Base-by-base conservation (phyloP, 371 early-diverging fungal genomes). In the Mucor irregularis region DNA sequence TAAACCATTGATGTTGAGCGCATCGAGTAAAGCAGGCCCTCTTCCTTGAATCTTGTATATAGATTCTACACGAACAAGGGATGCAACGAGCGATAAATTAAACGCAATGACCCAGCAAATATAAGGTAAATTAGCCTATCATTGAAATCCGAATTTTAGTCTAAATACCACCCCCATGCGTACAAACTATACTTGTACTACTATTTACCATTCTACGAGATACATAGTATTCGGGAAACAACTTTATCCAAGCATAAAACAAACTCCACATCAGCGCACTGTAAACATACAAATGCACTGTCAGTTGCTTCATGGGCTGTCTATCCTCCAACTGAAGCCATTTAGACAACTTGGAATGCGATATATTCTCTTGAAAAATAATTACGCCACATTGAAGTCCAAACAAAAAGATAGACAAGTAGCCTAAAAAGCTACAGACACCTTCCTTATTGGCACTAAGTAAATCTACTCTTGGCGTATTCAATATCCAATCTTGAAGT, bases 381-480 rank as follows among this genome's bases (percentile, higher is more conserved):
- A 65, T 29, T 0, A 37, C 59, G 1, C 91, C 92, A 5, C 82
- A 72, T 44, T 88, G 85, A 25, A 89, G 66, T 1, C 87, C 89
- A 47, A 88, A 71, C 49, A 93, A 66, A 60, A 89, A 94, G 26
- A 95, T 90, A 1, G 90, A 67, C 40, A 90, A 66, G 64, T 94
- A 96, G 2, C 98, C 94, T 43, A 77, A 52, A 53, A 91, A 82
- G 33, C 94, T 94, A 53, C 81, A 88, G 10, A 97, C 76, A 28
- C 98, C 98, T 69, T 98, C 98, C 51, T 90, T 87, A 70, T 98
- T 98, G 64, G 89, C 87, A 47, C 85, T 85, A n/a, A 98, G 53
- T 0, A 96, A 51, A 60, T 82, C 84, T 1, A 71, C 74, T 24
- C 97, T 84, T 3, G 90, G 89, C 0, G 93, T 90, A 29, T 84